Percentiles rank a stretch among this genome's conserved stretches.
These are phyloP conservation scores for Teratosphaeria viscida DNA, from an alignment of 2,329 filamentous ascomycete species.

Conservation along the genomic window DNA sequence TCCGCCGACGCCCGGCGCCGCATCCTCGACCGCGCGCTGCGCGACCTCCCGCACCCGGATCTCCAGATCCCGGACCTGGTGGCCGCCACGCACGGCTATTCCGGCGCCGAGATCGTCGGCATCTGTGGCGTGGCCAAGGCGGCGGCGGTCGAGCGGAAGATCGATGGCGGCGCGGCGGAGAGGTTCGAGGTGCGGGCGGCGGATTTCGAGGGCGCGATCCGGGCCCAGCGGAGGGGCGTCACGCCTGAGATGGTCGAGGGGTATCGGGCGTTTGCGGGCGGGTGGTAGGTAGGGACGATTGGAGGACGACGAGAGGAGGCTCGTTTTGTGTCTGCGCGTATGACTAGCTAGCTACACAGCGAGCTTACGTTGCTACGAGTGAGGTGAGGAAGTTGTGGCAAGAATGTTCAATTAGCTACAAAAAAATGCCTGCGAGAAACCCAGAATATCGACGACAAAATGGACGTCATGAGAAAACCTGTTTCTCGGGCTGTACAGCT, in stretches of 20 bases:
- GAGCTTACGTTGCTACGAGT: neutral
- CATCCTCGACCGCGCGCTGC: conserved; percentile 61
- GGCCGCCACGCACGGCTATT: conserved; percentile 60
- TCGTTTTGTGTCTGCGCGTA: neutral
- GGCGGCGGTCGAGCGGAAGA: conserved; percentile 29
- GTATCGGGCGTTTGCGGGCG: conserved; percentile 42
- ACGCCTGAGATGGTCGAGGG: conserved; percentile 47
- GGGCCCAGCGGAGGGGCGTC: conserved; percentile 44
- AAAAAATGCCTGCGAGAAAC: neutral
- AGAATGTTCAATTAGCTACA: neutral
- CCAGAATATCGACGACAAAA: too few relatives aligned
- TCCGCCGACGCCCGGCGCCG: conserved; percentile 61
- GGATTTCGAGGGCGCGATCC: conserved; percentile 36
- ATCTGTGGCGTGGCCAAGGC: conserved; percentile 37
- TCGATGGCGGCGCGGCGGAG: conserved; percentile 26
- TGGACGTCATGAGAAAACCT: too few relatives aligned
- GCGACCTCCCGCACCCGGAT: conserved; percentile 51
- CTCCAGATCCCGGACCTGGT: conserved; percentile 59
- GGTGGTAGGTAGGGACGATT: neutral
- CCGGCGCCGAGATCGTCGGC: conserved; percentile 69
- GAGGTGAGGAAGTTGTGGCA: neutral
- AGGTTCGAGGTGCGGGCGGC: conserved; percentile 24
- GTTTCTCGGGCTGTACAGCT: neutral
- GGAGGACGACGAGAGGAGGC: neutral
- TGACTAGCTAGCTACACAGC: neutral